Percentiles rank a stretch among this genome's conserved stretches.
Conservation (phyloP, 805 yeast species). For the Metschnikowia hibisci region DNA sequence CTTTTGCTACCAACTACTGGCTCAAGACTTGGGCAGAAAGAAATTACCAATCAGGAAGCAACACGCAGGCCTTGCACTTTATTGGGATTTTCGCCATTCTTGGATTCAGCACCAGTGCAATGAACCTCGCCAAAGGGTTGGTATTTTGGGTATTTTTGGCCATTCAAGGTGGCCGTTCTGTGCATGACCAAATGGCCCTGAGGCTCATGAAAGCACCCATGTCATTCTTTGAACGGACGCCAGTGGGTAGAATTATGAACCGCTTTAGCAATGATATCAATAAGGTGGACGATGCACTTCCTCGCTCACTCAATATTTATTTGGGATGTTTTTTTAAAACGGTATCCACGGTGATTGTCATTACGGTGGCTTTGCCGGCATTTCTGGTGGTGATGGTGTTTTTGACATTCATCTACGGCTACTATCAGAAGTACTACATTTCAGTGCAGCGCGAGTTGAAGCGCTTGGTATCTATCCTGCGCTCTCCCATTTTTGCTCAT, state of each 20-base stretch:
- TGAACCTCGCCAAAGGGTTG: conserved; percentile 44
- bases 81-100: conserved; percentile 53
- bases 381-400: conserved; percentile 45
- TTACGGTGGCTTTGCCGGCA: conserved; percentile 52
- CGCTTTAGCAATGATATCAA: conserved; percentile 62
- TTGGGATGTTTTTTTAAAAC: conserved; percentile 44
- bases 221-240: conserved; percentile 67
- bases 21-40: conserved; percentile 66
- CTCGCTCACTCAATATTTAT: conserved; percentile 49
- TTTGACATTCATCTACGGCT: conserved; percentile 55
- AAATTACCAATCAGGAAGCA: conserved; percentile 39
- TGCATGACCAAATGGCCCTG: conserved; percentile 56
- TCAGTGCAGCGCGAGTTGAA: conserved; percentile 73
- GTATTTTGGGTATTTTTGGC: conserved; percentile 52
- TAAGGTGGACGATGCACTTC: conserved; percentile 52
- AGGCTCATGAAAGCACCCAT: conserved; percentile 58
- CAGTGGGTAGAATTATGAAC: conserved; percentile 62
- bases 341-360: conserved; percentile 47
- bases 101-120: conserved; percentile 50
- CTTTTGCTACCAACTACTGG: conserved; percentile 55
- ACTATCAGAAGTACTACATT: conserved; percentile 72
- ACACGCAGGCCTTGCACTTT: conserved; percentile 41
- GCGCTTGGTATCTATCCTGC: conserved; percentile 63
- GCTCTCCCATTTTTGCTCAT: conserved; percentile 51
- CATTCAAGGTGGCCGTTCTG: conserved; percentile 49